phyloP scores from a whole-genome alignment of 208 protist species.

The Acanthamoeba sp. region DNA sequence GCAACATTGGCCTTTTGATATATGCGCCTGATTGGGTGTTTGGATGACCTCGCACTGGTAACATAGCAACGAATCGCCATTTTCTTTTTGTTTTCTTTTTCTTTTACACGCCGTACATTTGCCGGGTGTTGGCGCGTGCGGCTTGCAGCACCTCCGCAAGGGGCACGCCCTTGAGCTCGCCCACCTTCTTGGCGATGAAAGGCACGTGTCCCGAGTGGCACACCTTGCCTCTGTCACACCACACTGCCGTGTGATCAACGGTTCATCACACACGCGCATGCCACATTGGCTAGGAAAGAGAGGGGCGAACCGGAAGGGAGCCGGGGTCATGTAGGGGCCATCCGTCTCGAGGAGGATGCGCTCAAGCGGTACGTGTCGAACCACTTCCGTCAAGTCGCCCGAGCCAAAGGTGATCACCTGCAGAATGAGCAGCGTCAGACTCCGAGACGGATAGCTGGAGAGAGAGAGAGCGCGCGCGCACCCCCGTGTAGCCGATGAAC shows the following conservation, averaged over 20 bases:
- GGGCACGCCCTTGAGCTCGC: slow-evolving; percentile 83
- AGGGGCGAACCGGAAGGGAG: slow-evolving; percentile 85
- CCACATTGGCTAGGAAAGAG: not conserved
- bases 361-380: slow-evolving; percentile 85
- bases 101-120: slow-evolving; percentile 81
- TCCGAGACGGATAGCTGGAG: not conserved
- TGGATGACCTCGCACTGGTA: too few species aligned
- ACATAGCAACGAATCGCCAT: too few species aligned
- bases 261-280: too few species aligned
- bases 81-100: not conserved
- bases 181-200: slow-evolving; percentile 85
- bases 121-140: slow-evolving; percentile 75
- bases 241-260: too few species aligned
- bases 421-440: not conserved
- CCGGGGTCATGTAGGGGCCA: slow-evolving; percentile 90
- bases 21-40: too few species aligned
- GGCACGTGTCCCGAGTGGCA: slow-evolving; percentile 89
- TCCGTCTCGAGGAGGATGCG: slow-evolving; percentile 90
- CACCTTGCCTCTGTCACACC: slow-evolving; percentile 5
- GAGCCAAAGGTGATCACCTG: slow-evolving; percentile 58
- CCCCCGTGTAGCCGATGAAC: slow-evolving; percentile 90
- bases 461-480: slow-evolving; percentile 56
- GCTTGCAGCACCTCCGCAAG: slow-evolving; percentile 80
- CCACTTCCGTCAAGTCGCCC: slow-evolving; percentile 73
- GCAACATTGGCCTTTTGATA: too few species aligned